Percentiles rank a stretch among this genome's conserved stretches.
phyloP scores from a whole-genome alignment of 2,329 filamentous ascomycete species.

The Alternaria solani region DNA sequence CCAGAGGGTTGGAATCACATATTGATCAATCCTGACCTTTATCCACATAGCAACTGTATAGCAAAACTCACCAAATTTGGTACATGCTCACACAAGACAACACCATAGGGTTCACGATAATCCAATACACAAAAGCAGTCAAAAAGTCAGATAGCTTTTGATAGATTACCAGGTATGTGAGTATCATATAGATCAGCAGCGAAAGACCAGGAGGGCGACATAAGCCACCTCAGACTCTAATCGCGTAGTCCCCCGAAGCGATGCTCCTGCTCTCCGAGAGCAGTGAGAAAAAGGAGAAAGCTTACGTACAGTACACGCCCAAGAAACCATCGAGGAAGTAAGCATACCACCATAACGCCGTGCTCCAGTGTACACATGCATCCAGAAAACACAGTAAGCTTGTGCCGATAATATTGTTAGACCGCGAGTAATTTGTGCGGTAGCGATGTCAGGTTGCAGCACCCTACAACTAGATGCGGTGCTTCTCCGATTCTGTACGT shows the following conservation, averaged over 20 bases:
- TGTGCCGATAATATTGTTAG: background rate
- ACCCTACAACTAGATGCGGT: conserved; percentile 64
- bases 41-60: background rate
- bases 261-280: conserved; percentile 4
- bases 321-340: conserved; percentile 3
- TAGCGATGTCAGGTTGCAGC: background rate
- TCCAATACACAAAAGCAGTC: background rate
- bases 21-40: background rate
- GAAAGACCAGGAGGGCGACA: conserved; percentile 1
- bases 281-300: background rate
- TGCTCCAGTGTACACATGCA: conserved; percentile 19
- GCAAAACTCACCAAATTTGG: background rate
- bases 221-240: background rate
- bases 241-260: background rate
- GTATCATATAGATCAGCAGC: conserved; percentile 11
- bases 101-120: background rate
- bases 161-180: conserved; percentile 19
- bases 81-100: background rate
- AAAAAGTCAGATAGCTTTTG: conserved; percentile 12
- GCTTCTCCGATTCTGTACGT: conserved; percentile 75
- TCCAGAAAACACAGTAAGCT: conserved; percentile 2
- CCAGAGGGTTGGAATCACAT: background rate
- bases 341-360: conserved; percentile 17
- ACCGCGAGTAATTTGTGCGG: background rate
- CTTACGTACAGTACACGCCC: conserved; percentile 10